These are phyloP conservation scores for Musa itinerans DNA, from an alignment of 176 grass and related monocot genomes.

Conservation along the genomic window DNA sequence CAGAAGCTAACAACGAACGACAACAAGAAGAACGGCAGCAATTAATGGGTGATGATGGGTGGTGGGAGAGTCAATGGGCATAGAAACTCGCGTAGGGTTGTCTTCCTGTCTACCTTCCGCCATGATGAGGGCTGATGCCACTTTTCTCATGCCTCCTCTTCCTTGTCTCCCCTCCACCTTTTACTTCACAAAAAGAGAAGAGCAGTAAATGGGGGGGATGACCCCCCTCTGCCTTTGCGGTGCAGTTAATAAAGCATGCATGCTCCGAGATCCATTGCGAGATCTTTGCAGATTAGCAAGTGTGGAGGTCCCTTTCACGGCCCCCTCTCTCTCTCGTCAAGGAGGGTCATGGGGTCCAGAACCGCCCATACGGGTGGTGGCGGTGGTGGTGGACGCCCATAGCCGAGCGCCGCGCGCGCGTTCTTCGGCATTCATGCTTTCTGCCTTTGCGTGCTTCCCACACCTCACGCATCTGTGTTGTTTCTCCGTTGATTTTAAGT, in stretches of 20 bases:
- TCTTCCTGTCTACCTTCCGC: background rate
- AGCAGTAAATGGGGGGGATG: background rate
- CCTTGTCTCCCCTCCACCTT: constrained; percentile 29
- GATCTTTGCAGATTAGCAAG: background rate
- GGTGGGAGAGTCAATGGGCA: background rate
- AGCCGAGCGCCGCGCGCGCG: background rate
- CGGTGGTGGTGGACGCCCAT: background rate
- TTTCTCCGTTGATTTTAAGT: too few species aligned
- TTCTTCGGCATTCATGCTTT: background rate
- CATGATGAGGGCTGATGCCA: background rate
- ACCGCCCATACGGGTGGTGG: too few species aligned
- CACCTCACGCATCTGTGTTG: background rate
- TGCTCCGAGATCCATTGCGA: constrained; percentile 15
- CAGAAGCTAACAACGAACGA: background rate
- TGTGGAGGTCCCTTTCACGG: too few species aligned
- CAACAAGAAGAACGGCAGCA: background rate
- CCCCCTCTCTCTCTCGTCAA: too few species aligned
- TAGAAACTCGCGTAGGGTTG: background rate
- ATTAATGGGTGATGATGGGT: background rate
- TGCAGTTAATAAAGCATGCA: background rate
- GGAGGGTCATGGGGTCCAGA: too few species aligned
- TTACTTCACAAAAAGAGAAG: constrained; percentile 7
- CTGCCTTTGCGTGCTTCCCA: background rate
- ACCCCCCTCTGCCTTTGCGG: too few species aligned
- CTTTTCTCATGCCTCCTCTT: background rate